Percentiles rank a stretch among this genome's conserved stretches.
These are phyloP conservation scores for Arachis hypogaea DNA, from an alignment of 306 rosid genomes.

Conservation along the genomic window DNA sequence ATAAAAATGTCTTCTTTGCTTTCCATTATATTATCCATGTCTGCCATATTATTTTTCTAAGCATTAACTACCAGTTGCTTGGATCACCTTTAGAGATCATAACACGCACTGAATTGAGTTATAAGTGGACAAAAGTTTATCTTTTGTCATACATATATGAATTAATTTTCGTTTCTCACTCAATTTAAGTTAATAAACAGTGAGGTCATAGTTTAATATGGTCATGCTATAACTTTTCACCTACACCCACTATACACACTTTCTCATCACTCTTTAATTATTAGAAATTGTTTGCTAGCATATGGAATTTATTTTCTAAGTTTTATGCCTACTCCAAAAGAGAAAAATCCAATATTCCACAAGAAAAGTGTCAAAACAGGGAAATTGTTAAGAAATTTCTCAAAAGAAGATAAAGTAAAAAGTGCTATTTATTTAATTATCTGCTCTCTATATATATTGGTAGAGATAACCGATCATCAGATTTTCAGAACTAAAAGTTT, in stretches of 20 bases:
- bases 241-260: neutral
- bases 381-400: conserved; percentile 42
- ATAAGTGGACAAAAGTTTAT: neutral
- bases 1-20: no score
- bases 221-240: neutral
- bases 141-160: neutral
- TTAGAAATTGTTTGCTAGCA: neutral
- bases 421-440: neutral
- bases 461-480: neutral
- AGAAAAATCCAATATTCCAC: conserved; percentile 29
- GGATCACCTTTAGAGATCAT: neutral
- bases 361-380: conserved; percentile 3
- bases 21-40: neutral
- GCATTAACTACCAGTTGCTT: neutral
- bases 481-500: neutral
- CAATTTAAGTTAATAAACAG: neutral
- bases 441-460: conserved; percentile 38
- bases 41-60: neutral
- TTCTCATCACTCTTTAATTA: neutral
- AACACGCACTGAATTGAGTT: neutral
- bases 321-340: conserved; percentile 5
- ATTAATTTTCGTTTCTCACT: neutral
- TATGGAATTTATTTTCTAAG: neutral
- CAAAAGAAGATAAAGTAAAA: neutral
- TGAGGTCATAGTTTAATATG: neutral